Base-by-base conservation (phyloP, 192 early-diverging fungal genomes). In the Coemansia sp. region DNA sequence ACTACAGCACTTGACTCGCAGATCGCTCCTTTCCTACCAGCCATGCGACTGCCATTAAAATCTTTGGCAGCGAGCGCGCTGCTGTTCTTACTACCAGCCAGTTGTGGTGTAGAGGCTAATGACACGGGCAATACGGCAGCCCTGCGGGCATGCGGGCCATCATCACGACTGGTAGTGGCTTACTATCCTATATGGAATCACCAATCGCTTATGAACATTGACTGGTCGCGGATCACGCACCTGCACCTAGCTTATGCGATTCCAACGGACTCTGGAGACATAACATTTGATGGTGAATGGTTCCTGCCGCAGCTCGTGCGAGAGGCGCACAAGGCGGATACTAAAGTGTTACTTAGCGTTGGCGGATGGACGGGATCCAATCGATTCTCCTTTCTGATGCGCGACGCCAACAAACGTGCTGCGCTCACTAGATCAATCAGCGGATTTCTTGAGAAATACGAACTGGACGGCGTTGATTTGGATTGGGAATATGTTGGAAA, bases 291-390 rank as follows among this genome's bases (percentile, higher is more conserved):
- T 31, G 81, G 81, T 56, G 70, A 79, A n/a, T 82, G 81, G 76
- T 82, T 82, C 63, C 48, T 86, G 54, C 83, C 85, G 3, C 61
- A 73, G 16, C 51, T 87, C 9, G 71, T 86, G 32, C 58, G 58
- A 18, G 62, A 69, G 1, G 84, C 86, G 12, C 86, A 78, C 49
- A 62, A 52, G 14, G 62, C 55, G 18, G 56, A 73, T 7, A 83
- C 77, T 68, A 87, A 86, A 41, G 68, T 92, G 14, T 59, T 87
- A 16, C 50, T 92, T 14, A 81, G 85, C 7, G 78, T 90, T 23
- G 90, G 90, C 56, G 90, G 90, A 19, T 92, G 90, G 90, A 89
- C 86, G 14, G 89, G 90, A 18, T 89, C 88, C 2, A 83, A 88
- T 66, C 73, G 74, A 14, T 80, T 90, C 56, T 87, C 84, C 10